Evolutionary conservation across 179 eudicot genomes (phyloP), one percentile per base, ranked within the genome.

Genomic region (Spinacia oleracea): DNA sequence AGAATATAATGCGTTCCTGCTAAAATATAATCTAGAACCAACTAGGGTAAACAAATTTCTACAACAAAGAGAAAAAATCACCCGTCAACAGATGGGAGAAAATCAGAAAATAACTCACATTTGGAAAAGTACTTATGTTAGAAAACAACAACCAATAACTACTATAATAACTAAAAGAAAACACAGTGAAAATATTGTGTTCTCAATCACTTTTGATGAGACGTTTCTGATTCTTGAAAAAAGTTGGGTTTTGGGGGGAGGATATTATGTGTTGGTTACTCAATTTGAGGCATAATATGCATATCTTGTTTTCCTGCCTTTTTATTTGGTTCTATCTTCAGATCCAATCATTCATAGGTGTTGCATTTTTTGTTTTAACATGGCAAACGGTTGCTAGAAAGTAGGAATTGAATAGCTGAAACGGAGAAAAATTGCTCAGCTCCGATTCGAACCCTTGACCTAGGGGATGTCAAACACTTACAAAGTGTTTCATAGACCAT

Each of bases 361-460:
- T 32, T 65, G 70, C 70, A 65, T 65, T 64, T 63, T 34, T 64
- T 31, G 23, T 65, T 64, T n/a, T n/a, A n/a, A n/a, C n/a, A n/a
- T n/a, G n/a, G n/a, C n/a, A n/a, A n/a, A n/a, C n/a, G n/a, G n/a
- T 35, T 66, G 70, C 38, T 66, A 11, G 70, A 66, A 10, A 35
- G n/a, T n/a, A n/a, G n/a, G n/a, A n/a, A n/a, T n/a, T n/a, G n/a
- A n/a, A n/a, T n/a, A n/a, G n/a, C n/a, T n/a, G n/a, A n/a, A n/a
- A n/a, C n/a, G n/a, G n/a, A n/a, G n/a, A n/a, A n/a, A n/a, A n/a
- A n/a, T n/a, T n/a, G n/a, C n/a, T n/a, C n/a, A n/a, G n/a, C n/a
- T n/a, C n/a, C n/a, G n/a, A n/a, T n/a, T n/a, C n/a, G n/a, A n/a
- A n/a, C n/a, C n/a, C n/a, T n/a, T n/a, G n/a, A n/a, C n/a, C n/a